These are phyloP conservation scores for Allantophomopsis lycopodina DNA, from an alignment of 2,329 filamentous ascomycete species.

Conservation along the genomic window DNA sequence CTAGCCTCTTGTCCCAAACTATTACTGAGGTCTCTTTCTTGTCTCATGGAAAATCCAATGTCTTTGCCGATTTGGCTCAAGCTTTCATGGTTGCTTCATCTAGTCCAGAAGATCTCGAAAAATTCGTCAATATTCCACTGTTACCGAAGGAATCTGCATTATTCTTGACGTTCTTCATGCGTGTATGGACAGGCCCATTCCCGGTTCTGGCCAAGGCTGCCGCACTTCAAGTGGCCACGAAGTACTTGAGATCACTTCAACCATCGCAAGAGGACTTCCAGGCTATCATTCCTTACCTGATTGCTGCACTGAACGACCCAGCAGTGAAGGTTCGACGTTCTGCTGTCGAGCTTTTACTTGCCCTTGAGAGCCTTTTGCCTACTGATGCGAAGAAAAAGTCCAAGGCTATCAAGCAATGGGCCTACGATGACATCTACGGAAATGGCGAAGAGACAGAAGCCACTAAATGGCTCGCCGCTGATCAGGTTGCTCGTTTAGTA, in stretches of 20 bases:
- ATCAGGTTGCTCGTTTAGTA: slow-evolving; percentile 47
- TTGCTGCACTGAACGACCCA: slow-evolving; percentile 61
- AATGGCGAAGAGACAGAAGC: slow-evolving; percentile 27
- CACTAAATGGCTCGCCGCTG: slow-evolving; percentile 41
- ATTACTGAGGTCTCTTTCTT: slow-evolving; percentile 36
- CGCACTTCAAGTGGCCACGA: slow-evolving; percentile 53
- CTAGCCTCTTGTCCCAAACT: slow-evolving; percentile 17
- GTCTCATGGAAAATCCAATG: slow-evolving; percentile 29
- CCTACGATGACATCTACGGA: slow-evolving; percentile 51
- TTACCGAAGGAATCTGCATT: slow-evolving; percentile 42
- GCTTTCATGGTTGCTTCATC: slow-evolving; percentile 41
- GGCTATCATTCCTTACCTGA: slow-evolving; percentile 65
- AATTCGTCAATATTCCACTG: slow-evolving; percentile 33
- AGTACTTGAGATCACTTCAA: slow-evolving; percentile 36
- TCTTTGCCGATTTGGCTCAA: slow-evolving; percentile 44
- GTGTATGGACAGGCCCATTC: slow-evolving; percentile 60
- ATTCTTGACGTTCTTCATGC: slow-evolving; percentile 63
- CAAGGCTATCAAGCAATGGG: slow-evolving; percentile 35
- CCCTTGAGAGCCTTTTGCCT: slow-evolving; percentile 36
- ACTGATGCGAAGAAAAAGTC: slow-evolving; percentile 26
- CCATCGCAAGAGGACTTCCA: slow-evolving; percentile 53
- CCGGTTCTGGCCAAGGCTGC: slow-evolving; percentile 54
- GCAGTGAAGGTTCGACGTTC: slow-evolving; percentile 65
- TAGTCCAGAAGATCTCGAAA: slow-evolving; percentile 21
- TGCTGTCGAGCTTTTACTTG: slow-evolving; percentile 52